phyloP scores from a whole-genome alignment of 306 rosid species.

The Vicia faba region DNA sequence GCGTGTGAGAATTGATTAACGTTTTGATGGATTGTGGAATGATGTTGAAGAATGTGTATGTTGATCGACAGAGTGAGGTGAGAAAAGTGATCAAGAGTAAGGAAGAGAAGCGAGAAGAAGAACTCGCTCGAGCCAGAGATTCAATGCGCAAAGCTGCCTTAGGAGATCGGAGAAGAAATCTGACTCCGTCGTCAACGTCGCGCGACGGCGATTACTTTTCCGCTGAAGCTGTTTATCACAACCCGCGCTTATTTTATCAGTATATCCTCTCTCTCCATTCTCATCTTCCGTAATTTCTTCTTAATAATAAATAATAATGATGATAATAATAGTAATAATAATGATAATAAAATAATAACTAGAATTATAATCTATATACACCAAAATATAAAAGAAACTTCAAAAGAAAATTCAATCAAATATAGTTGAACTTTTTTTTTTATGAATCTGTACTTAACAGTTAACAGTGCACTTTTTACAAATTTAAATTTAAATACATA shows the following conservation, averaged over 20 bases:
- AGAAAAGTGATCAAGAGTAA: constrained; percentile 4
- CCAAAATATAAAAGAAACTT: neutral
- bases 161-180: constrained; percentile 18
- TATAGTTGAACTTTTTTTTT: neutral
- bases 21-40: neutral
- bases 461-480: neutral
- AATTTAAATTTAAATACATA: neutral
- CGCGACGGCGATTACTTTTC: constrained; percentile 28
- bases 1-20: neutral
- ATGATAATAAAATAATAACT: neutral
- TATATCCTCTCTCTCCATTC: constrained; percentile 13
- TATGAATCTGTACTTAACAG: neutral
- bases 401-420: neutral
- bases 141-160: constrained; percentile 33
- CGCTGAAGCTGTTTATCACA: constrained; percentile 39
- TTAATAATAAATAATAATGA: neutral
- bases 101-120: constrained; percentile 42
- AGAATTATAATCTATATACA: neutral
- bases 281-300: neutral
- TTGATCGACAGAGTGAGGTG: constrained; percentile 29
- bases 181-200: neutral
- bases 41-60: neutral
- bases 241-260: constrained; percentile 47
- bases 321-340: no score
- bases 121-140: constrained; percentile 43